Evolutionary conservation across 2,329 filamentous ascomycete genomes (phyloP).

Genomic region (Zalaria sp.): DNA sequence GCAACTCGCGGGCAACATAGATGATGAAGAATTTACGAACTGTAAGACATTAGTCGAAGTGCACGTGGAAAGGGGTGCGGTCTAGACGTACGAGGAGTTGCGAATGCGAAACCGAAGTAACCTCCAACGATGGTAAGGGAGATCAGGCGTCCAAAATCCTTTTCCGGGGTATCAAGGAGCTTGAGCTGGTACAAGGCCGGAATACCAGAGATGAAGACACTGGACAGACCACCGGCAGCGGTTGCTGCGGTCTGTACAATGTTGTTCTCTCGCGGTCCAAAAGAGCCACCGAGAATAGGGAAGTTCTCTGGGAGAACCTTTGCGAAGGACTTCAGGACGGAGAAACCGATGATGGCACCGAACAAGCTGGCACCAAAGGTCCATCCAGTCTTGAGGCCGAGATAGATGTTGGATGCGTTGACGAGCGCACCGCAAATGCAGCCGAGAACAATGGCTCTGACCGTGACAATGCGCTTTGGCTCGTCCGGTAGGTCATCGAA

Average conservation of each 20-base stretch:
- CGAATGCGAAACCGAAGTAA: conserved; percentile 51
- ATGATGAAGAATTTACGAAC: conserved; percentile 51
- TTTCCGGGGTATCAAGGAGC: conserved; percentile 35
- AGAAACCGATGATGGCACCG: conserved; percentile 43
- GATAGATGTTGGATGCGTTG: conserved; percentile 46
- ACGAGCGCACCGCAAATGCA: conserved; percentile 42
- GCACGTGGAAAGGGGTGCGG: neutral
- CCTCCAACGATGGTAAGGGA: conserved; percentile 46
- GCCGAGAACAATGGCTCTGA: conserved; percentile 41
- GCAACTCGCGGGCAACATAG: conserved; percentile 44
- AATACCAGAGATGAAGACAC: conserved; percentile 43
- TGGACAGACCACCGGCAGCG: conserved; percentile 41
- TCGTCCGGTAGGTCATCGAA: conserved; percentile 29
- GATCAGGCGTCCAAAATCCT: conserved; percentile 43
- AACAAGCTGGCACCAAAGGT: conserved; percentile 22
- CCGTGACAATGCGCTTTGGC: conserved; percentile 36
- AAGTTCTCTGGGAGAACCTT: conserved; percentile 15
- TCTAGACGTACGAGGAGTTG: conserved; percentile 32
- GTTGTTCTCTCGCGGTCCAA: conserved; percentile 47
- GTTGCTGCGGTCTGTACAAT: conserved; percentile 45
- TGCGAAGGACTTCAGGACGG: conserved; percentile 14
- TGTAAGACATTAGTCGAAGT: neutral
- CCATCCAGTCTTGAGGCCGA: conserved; percentile 35
- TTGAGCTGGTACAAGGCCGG: conserved; percentile 45
- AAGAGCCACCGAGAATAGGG: conserved; percentile 37